phyloP scores from a whole-genome alignment of 2,329 filamentous ascomycete genomes.

The Hyphodiscus sp. region DNA sequence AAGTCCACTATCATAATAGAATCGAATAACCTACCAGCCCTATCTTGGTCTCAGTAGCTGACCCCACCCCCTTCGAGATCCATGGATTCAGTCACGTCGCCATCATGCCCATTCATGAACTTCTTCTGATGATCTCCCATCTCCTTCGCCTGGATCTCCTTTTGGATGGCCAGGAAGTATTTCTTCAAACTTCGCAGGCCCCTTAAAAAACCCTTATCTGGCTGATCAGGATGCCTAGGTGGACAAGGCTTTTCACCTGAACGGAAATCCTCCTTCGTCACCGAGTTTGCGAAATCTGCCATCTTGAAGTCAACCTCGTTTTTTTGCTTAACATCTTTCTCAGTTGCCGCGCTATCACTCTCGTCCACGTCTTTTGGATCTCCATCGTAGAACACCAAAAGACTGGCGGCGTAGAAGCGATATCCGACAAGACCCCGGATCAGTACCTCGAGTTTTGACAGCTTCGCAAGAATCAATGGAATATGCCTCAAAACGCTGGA shows the following conservation, averaged over 20 bases:
- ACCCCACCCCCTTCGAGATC: constrained; percentile 22
- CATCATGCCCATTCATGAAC: constrained; percentile 5
- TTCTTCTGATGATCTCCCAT: constrained; percentile 10
- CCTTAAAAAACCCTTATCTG: constrained; percentile 84
- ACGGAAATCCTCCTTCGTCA: constrained; percentile 74
- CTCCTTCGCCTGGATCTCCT: constrained; percentile 53
- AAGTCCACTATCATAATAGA: background rate
- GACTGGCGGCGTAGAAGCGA: constrained; percentile 89
- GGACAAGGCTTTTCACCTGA: constrained; percentile 61
- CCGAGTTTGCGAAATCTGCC: constrained; percentile 96
- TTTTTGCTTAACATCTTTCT: constrained; percentile 31
- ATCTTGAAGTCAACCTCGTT: constrained; percentile 86
- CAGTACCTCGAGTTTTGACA: constrained; percentile 76
- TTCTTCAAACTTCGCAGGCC: constrained; percentile 71
- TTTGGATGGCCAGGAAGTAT: constrained; percentile 84
- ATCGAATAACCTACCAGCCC: background rate
- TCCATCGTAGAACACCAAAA: constrained; percentile 96
- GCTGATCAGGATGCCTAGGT: constrained; percentile 69
- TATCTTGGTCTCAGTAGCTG: constrained; percentile 19
- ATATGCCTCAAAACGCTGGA: constrained; percentile 80
- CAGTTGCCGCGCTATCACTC: constrained; percentile 33
- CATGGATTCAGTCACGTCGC: background rate
- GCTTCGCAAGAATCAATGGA: constrained; percentile 76
- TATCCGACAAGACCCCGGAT: constrained; percentile 76
- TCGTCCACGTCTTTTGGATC: constrained; percentile 51